A percentile compares a stretch with the other conserved stretches of the same genome.
Evolutionary conservation across 192 early-diverging fungal genomes (phyloP).

Genomic region (Haplosporangium gracile): DNA sequence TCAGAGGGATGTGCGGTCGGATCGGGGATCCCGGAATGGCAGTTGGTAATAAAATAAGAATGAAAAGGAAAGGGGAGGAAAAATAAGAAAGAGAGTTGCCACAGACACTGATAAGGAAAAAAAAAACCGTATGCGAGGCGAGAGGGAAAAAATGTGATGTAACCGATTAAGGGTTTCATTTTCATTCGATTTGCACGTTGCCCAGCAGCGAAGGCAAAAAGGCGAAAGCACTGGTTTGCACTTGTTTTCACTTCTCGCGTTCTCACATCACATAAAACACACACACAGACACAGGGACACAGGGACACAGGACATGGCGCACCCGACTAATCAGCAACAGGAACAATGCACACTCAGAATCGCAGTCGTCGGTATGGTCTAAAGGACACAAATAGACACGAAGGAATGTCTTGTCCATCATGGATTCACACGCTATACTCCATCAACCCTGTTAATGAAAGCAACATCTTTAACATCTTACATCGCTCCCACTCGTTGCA

Average conservation of each 20-base stretch:
- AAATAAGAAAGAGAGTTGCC: not conserved
- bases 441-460: not conserved
- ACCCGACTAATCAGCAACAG: not conserved
- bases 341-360: constrained; percentile 31
- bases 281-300: not conserved
- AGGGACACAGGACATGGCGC: not conserved
- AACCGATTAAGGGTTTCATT: not conserved
- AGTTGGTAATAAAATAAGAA: not conserved
- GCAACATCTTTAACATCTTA: not conserved
- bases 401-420: not conserved
- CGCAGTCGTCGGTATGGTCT: constrained; percentile 29
- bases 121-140: not conserved
- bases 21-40: constrained; percentile 11
- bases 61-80: not conserved
- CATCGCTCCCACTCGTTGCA: not conserved
- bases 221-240: too few relatives aligned
- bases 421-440: too few relatives aligned
- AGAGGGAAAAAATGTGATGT: too few relatives aligned
- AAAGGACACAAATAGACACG: not conserved
- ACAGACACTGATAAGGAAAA: too few relatives aligned
- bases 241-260: not conserved
- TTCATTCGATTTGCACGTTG: too few relatives aligned
- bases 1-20: not conserved
- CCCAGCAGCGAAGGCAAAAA: too few relatives aligned
- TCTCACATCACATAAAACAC: not conserved